Evolutionary conservation across 176 grass and related monocot genomes (phyloP), one percentile per base, ranked within the genome.

Genomic region (Oropetium thomaeum): DNA sequence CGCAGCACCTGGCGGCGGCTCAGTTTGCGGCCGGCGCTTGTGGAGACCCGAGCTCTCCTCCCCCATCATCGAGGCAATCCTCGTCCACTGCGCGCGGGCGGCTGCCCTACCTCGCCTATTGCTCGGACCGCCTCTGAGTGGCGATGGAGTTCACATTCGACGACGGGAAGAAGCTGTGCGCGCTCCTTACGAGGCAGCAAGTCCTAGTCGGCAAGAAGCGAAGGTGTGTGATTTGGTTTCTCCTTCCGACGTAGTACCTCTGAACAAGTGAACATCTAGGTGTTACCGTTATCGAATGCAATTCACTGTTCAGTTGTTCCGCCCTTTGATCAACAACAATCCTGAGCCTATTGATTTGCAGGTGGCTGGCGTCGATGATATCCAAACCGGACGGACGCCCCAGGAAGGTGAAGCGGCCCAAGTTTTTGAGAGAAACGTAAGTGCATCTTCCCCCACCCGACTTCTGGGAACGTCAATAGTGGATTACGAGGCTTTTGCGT

Each of bases 131-230:
- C n/a, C n/a, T n/a, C n/a, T 7, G 57, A 59, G 17, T 1, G 38
- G 42, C 4, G 41, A 62, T 80, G 53, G 48, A 65, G 28, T 87
- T 87, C 71, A 64, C 78, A 30, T 81, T 76, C 64, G 68, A 81
- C 70, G 84, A 81, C 47, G 84, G 40, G 10, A 69, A 70, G 55
- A 69, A 13, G 4, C 35, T 86, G 28, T 81, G 71, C 28, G 28
- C 72, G 40, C 84, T 82, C 44, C 40, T 87, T 33, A 51, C 51
- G 66, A 54, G 30, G 32, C 23, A 87, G 79, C 16, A 72, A 19
- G 31, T n/a, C 10, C 48, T 58, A 6, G 41, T 82, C 31, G 33
- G 77, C 45, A 77, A 77, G 73, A 87, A 87, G 39, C 73, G 79
- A 27, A 72, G 72, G 79, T 77, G 12, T 0, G 76, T 58, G 26